Percentiles rank a stretch among this genome's conserved stretches.
These are phyloP conservation scores for Pleurotus cornucopiae DNA, from an alignment of 768 basidiomycete species.

Conservation along the genomic window DNA sequence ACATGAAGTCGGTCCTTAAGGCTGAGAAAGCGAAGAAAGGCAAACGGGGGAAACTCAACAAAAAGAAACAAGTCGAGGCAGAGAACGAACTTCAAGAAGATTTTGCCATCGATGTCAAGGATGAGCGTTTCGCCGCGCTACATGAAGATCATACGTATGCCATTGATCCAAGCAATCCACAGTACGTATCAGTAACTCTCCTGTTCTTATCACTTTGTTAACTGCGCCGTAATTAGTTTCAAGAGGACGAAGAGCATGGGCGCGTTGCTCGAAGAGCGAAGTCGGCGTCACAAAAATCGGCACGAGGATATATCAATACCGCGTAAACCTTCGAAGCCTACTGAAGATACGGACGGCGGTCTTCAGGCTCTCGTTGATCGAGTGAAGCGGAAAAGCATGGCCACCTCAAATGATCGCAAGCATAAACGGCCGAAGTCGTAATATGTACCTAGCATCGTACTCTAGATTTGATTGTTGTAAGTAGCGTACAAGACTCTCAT, in stretches of 20 bases:
- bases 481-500: background rate
- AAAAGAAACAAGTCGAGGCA: constrained; percentile 38
- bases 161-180: constrained; percentile 94
- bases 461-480: too few relatives aligned
- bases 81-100: constrained; percentile 73
- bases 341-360: constrained; percentile 24
- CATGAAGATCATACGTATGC: constrained; percentile 91
- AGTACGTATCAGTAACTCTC: constrained; percentile 47
- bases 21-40: constrained; percentile 65
- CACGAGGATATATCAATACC: constrained; percentile 14
- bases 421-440: constrained; percentile 38
- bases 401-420: constrained; percentile 15
- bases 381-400: constrained; percentile 74
- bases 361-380: constrained; percentile 76
- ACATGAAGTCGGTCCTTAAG: constrained; percentile 84
- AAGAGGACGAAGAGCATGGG: constrained; percentile 92
- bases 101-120: constrained; percentile 81
- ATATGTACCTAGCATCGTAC: background rate
- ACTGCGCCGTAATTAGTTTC: constrained; percentile 49
- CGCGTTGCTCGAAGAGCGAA: constrained; percentile 79
- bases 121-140: constrained; percentile 82
- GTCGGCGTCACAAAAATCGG: constrained; percentile 50
- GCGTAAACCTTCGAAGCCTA: constrained; percentile 10
- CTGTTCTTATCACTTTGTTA: background rate
- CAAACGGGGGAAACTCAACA: constrained; percentile 42